These are phyloP conservation scores for Vitis vinifera DNA, from an alignment of 164 flowering plant species.

Conservation along the genomic window DNA sequence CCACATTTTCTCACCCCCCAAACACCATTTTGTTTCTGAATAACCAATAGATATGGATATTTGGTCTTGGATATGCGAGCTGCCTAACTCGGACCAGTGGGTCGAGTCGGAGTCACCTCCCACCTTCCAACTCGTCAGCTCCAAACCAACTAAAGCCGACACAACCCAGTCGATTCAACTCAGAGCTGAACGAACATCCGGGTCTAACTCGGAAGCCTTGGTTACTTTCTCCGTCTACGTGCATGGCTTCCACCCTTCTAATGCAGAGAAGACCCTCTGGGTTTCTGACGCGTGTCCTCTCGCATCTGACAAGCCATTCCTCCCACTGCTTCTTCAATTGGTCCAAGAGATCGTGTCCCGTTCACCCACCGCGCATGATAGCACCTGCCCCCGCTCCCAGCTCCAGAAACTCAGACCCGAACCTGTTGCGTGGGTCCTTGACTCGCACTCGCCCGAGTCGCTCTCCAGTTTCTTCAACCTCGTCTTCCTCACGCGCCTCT, in stretches of 20 bases:
- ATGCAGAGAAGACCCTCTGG: slow-evolving; percentile 50
- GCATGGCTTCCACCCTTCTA: slow-evolving; percentile 38
- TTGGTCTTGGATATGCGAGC: slow-evolving; percentile 87
- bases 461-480: slow-evolving; percentile 67
- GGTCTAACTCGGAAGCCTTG: slow-evolving; percentile 37
- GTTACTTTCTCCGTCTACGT: slow-evolving; percentile 52
- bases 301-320: slow-evolving; percentile 52
- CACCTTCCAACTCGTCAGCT: slow-evolving; percentile 40
- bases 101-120: slow-evolving; percentile 38
- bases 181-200: slow-evolving; percentile 53
- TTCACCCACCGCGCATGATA: slow-evolving; percentile 51
- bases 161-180: slow-evolving; percentile 51
- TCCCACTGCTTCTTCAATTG: slow-evolving; percentile 76
- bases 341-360: slow-evolving; percentile 66
- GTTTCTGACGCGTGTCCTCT: slow-evolving; percentile 71
- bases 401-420: slow-evolving; percentile 53
- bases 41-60: slow-evolving; percentile 43
- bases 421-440: slow-evolving; percentile 57
- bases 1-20: slow-evolving; percentile 3
- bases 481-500: slow-evolving; percentile 66
- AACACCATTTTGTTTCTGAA: background rate
- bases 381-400: slow-evolving; percentile 50
- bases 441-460: slow-evolving; percentile 65
- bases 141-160: slow-evolving; percentile 1
- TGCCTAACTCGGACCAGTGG: slow-evolving; percentile 56